Evolutionary conservation across 1,139 yeast genomes (phyloP), one percentile per base, ranked within the genome.

Genomic region (Saccharomyces hybrid): DNA sequence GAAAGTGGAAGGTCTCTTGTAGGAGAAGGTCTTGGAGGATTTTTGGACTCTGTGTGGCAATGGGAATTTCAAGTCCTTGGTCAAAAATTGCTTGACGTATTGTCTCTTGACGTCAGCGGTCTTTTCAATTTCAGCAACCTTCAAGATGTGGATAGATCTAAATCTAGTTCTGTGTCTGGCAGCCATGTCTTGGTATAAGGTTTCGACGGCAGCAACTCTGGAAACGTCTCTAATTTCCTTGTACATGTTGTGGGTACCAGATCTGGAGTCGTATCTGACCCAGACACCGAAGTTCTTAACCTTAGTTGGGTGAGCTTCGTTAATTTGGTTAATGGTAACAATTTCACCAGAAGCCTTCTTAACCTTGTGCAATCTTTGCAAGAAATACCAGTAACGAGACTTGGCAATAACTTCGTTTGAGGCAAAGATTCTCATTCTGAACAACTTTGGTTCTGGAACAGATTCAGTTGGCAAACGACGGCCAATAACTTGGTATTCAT

Each of bases 111-210:
- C 23, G 23, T 19, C 23, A 3, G 23, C 23, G 4, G 23, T 19
- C 23, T 19, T 90, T 93, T 86, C 96, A 74, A 93, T 85, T 83
- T 93, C 98, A 76, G 91, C 98, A 77, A 93, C 98, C 90, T 93
- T 93, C 77, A 86, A 84, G 78, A 86, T 89, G 89, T 93, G 99
- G 79, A 93, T 88, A 71, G 93, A 86, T 87, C 99, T 89, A 85
- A 93, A 93, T 85, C 99, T 90, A 75, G 99, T 95, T 87, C 99
- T 90, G 96, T 93, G 99, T 83, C 99, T 93, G 71, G 99, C 98
- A 80, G 99, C 99, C 86, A 19, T 19, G 23, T 19, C 23, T 19
- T 19, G 23, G 23, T 19, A 19, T 19, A 19, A 19, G 4, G 23
- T 19, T 19, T 19, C 23, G 4, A 19, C 23, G 4, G 23, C 23